Evolutionary conservation across 2,329 filamentous ascomycete species (phyloP).

Genomic region (Westerdykella sp.): DNA sequence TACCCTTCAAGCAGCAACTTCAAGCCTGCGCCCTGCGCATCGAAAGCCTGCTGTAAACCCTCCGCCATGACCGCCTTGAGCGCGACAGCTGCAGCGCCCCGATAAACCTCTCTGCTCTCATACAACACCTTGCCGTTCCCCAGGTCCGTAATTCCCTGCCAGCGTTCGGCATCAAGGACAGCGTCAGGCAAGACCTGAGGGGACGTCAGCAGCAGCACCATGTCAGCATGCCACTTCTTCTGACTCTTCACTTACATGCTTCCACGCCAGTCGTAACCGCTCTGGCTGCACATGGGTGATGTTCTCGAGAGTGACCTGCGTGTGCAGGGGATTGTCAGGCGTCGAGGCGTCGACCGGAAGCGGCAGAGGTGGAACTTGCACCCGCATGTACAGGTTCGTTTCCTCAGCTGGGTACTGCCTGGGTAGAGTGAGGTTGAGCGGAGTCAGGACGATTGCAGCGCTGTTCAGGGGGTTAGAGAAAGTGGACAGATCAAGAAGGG

Average conservation of each 20-base stretch:
- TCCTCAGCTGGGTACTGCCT: conserved; percentile 22
- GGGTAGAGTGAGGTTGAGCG: conserved; percentile 15
- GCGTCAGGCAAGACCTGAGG: conserved; percentile 1
- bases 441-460: conserved; percentile 16
- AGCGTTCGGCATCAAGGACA: conserved; percentile 16
- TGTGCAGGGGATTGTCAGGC: conserved; percentile 19
- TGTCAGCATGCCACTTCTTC: neutral
- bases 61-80: conserved; percentile 11
- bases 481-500: neutral
- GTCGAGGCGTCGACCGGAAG: conserved; percentile 23
- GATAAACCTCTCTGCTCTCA: conserved; percentile 27
- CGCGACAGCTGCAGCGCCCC: conserved; percentile 12
- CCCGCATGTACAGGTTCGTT: conserved; percentile 17
- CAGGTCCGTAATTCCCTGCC: conserved; percentile 24
- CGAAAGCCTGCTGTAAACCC: conserved; percentile 20
- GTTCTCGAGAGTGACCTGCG: conserved; percentile 22
- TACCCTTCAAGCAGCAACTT: conserved; percentile 17
- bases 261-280: conserved; percentile 23
- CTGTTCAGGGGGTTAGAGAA: conserved; percentile 1
- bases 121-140: conserved; percentile 23
- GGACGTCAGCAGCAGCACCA: neutral
- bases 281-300: conserved; percentile 25
- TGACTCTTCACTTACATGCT: conserved; percentile 2
- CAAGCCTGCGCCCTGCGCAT: conserved; percentile 23
- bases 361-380: conserved; percentile 25